Base-by-base conservation (phyloP, 1,139 yeast genomes). In the Saccharomyces hybrid region DNA sequence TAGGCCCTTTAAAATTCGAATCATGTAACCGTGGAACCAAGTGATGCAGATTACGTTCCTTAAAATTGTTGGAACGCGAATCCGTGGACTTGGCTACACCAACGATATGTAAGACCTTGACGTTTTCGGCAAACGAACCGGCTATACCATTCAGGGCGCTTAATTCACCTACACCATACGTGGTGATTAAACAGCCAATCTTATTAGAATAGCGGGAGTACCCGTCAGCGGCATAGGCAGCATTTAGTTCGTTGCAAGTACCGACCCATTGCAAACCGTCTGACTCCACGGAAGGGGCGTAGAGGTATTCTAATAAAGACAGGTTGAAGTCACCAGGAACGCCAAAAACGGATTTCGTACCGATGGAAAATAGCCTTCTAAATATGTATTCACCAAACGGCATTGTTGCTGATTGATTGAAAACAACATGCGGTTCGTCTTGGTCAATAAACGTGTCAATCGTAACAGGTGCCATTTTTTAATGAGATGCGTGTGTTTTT, bases 121-220 rank as follows among this genome's bases (percentile, higher is more conserved):
- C 79, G 61, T 76, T 79, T 67, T 84, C 89, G 21, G 88, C 82
- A 68, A 79, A 84, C 0, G 87, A 78, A 52, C 88, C 86, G 16
- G 88, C 81, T 52, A 84, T 71, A 27, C 87, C 88, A 62, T 83
- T 84, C 53, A 83, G 66, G 2, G 88, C 87, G 42, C 84, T 78
- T 59, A 84, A 74, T 66, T 85, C 91, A 56, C 91, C 91, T 24
- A 85, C 91, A 53, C 89, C 89, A 67, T 75, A 81, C 1, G 90
- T 84, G 49, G 89, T 82, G 58, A 84, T 74, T 51, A 84, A 66
- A 53, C 81, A 80, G 21, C 81, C 81, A 57, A 82, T 73, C 2
- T 83, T 80, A 24, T 81, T 76, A 58, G 82, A 81, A 60, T 81
- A 78, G 58, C 89, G 76, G 27, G 86, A 78, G 68, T 83, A 84